Percentiles rank a stretch among this genome's conserved stretches.
Evolutionary conservation across 2,329 filamentous ascomycete genomes (phyloP).

Genomic region (Pyricularia pennisetigena): DNA sequence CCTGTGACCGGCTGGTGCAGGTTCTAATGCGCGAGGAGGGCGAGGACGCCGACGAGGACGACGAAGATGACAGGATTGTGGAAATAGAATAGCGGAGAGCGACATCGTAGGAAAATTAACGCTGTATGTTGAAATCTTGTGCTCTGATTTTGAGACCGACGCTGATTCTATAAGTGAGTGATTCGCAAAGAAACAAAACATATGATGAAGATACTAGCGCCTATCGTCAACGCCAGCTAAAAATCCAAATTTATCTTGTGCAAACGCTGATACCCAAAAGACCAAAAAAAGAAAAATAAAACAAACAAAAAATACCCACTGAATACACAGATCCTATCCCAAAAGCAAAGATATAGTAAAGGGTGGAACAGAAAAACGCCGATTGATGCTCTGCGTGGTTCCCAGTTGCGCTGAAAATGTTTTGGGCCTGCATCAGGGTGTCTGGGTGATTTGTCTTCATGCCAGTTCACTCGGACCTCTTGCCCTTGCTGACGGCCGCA

Average conservation of each 20-base stretch:
- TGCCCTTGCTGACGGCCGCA: slow-evolving; percentile 17
- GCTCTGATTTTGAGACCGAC: background rate
- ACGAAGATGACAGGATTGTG: slow-evolving; percentile 44
- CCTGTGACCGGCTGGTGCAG: slow-evolving; percentile 83
- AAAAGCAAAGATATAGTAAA: background rate
- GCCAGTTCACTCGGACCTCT: slow-evolving; percentile 30
- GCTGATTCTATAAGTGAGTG: background rate
- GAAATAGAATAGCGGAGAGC: slow-evolving; percentile 33
- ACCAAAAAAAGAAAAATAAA: too few species aligned
- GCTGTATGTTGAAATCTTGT: background rate
- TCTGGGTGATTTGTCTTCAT: background rate
- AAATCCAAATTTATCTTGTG: background rate
- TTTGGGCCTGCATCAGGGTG: background rate
- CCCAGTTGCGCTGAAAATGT: background rate
- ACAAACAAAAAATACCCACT: background rate
- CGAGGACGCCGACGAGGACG: slow-evolving; percentile 29
- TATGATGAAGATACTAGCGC: background rate
- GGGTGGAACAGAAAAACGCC: background rate
- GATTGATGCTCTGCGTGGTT: background rate
- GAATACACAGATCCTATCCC: background rate
- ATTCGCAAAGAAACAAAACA: background rate
- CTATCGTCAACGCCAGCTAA: background rate
- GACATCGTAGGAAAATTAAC: background rate
- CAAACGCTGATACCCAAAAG: background rate
- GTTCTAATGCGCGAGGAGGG: slow-evolving; percentile 68